Percentiles rank a stretch among this genome's conserved stretches.
phyloP scores from a whole-genome alignment of 78 protist species.

The Polysphondylium violaceum region DNA sequence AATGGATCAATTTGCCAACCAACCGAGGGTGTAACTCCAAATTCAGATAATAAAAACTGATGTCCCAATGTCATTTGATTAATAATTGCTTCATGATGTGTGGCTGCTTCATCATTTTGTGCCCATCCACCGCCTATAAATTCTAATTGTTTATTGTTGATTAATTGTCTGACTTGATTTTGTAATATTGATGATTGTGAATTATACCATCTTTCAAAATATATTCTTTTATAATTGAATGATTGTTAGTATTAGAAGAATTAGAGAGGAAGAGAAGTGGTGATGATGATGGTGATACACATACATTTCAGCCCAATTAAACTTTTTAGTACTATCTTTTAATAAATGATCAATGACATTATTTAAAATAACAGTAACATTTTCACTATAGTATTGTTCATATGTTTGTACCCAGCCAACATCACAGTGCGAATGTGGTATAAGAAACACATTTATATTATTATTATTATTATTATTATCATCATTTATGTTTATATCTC shows the following conservation, averaged over 20 bases:
- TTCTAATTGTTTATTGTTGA: constrained; percentile 14
- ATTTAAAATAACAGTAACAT: constrained; percentile 18
- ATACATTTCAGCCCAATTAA: constrained; percentile 70
- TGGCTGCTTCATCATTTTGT: constrained; percentile 71
- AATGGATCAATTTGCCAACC: constrained; percentile 85
- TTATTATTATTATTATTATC: no score
- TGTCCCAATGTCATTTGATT: constrained; percentile 80
- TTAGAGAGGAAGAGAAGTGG: not conserved
- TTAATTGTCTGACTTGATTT: constrained; percentile 35
- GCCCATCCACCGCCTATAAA: constrained; percentile 83
- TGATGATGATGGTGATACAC: not conserved
- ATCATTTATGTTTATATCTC: no score
- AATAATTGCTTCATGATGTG: constrained; percentile 67
- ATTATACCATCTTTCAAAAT: constrained; percentile 66
- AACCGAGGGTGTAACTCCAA: constrained; percentile 60
- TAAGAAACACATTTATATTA: not conserved
- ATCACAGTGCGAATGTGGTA: constrained; percentile 17
- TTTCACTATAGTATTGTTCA: constrained; percentile 14
- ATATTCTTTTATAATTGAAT: not conserved
- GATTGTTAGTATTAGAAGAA: not conserved
- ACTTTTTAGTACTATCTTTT: constrained; percentile 34
- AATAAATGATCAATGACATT: constrained; percentile 7
- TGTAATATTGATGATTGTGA: constrained; percentile 32
- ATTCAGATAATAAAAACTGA: constrained; percentile 63
- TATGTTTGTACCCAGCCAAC: constrained; percentile 65